phyloP scores from a whole-genome alignment of 1,139 yeast genomes.

The Saccharomyces hybrid region DNA sequence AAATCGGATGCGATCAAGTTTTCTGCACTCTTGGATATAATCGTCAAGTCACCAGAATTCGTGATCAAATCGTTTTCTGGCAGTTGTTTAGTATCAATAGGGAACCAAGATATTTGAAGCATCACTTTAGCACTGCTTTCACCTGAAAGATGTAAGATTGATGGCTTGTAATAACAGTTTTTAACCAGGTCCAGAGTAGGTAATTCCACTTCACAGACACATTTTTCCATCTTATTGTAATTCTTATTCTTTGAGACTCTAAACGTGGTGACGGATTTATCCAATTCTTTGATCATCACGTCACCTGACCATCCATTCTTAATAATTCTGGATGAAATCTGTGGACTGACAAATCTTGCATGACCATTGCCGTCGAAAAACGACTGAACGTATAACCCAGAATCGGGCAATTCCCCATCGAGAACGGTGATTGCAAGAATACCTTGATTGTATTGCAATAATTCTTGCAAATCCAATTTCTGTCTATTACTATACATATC shows the following conservation, averaged over 20 bases:
- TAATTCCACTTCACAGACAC: constrained; percentile 54
- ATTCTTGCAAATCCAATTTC: constrained; percentile 55
- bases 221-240: constrained; percentile 48
- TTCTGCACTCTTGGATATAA: constrained; percentile 58
- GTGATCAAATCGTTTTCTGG: constrained; percentile 71
- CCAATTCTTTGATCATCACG: constrained; percentile 63
- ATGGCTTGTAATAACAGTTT: constrained; percentile 56
- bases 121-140: constrained; percentile 41
- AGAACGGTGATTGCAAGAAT: constrained; percentile 60
- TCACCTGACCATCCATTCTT: constrained; percentile 62
- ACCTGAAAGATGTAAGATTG: constrained; percentile 47
- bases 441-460: constrained; percentile 62
- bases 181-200: constrained; percentile 63
- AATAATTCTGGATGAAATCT: constrained; percentile 36
- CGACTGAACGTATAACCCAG: constrained; percentile 57
- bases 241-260: constrained; percentile 50
- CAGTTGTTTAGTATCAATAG: constrained; percentile 50
- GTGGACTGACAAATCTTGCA: constrained; percentile 49
- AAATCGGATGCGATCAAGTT: constrained; percentile 75
- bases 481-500: constrained; percentile 41
- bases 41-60: constrained; percentile 66
- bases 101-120: constrained; percentile 72
- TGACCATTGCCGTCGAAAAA: constrained; percentile 69
- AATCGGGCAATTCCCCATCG: constrained; percentile 47
- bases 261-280: constrained; percentile 58